These are phyloP conservation scores for Aspergillus niger DNA, from an alignment of 2,329 filamentous ascomycete species.

Conservation along the genomic window DNA sequence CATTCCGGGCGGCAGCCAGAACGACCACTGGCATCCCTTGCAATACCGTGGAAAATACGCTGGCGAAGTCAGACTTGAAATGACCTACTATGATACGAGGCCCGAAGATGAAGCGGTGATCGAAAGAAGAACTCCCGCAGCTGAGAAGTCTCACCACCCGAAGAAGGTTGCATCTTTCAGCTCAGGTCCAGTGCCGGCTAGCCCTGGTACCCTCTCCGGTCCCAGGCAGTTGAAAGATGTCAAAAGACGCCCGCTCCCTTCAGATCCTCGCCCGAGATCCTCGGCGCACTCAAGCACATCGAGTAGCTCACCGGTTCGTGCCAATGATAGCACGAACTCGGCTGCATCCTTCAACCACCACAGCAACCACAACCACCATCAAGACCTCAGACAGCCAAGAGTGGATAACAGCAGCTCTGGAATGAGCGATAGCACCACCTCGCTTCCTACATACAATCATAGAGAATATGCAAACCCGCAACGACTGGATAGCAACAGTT, in stretches of 20 bases:
- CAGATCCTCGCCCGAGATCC: slow-evolving; percentile 58
- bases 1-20: slow-evolving; percentile 84
- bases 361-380: slow-evolving; percentile 13
- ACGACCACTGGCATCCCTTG: slow-evolving; percentile 86
- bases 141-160: slow-evolving; percentile 39
- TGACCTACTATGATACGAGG: slow-evolving; percentile 91
- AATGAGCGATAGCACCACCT: slow-evolving; percentile 26
- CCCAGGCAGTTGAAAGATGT: slow-evolving; percentile 63
- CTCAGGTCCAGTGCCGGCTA: slow-evolving; percentile 16
- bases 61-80: slow-evolving; percentile 89
- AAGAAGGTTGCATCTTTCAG: slow-evolving; percentile 22
- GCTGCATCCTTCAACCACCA: too few relatives aligned
- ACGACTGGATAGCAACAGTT: too few relatives aligned
- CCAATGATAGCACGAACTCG: too few relatives aligned
- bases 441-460: slow-evolving; percentile 4
- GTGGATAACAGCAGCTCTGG: slow-evolving; percentile 29
- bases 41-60: slow-evolving; percentile 92
- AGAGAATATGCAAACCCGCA: too few relatives aligned
- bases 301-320: too few relatives aligned
- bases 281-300: too few relatives aligned
- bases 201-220: slow-evolving; percentile 33
- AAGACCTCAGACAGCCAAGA: slow-evolving; percentile 38
- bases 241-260: slow-evolving; percentile 81
- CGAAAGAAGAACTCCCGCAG: slow-evolving; percentile 55
- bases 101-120: slow-evolving; percentile 72